A percentile compares a stretch with the other conserved stretches of the same genome.
phyloP scores from a whole-genome alignment of 495 filamentous ascomycete species.

The Podospora anserina region DNA sequence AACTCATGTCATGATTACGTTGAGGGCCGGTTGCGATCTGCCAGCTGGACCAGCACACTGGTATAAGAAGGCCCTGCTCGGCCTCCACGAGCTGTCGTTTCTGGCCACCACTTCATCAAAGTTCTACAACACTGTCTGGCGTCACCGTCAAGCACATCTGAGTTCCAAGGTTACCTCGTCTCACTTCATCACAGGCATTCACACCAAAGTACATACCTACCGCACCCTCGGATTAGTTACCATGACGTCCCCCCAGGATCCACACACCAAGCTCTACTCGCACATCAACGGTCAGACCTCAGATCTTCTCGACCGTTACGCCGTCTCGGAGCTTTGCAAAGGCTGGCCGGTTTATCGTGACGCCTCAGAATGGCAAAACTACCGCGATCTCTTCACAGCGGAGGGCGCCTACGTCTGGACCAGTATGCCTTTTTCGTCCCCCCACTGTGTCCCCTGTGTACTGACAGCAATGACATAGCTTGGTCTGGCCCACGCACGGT shows the following conservation, averaged over 20 bases:
- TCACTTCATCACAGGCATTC: neutral
- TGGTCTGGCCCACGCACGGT: slow-evolving; percentile 55
- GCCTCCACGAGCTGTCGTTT: neutral
- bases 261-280: slow-evolving; percentile 44
- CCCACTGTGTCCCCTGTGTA: neutral
- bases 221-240: neutral
- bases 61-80: neutral
- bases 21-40: neutral
- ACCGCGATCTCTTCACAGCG: slow-evolving; percentile 55
- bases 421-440: slow-evolving; percentile 32
- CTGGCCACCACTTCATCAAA: too few species aligned
- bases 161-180: neutral
- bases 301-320: slow-evolving; percentile 51
- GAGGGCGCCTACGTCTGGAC: slow-evolving; percentile 59
- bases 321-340: slow-evolving; percentile 61
- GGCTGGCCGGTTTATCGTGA: slow-evolving; percentile 66
- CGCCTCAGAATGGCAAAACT: slow-evolving; percentile 64
- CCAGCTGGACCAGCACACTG: neutral
- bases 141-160: neutral
- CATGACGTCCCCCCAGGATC: slow-evolving; percentile 45
- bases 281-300: slow-evolving; percentile 55
- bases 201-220: neutral
- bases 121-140: neutral
- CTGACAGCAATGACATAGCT: slow-evolving; percentile 29
- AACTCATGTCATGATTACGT: neutral